Evolutionary conservation across 331 rosid species (phyloP), one percentile per base, ranked within the genome.

Genomic region (Rhamnella rubrinervis): DNA sequence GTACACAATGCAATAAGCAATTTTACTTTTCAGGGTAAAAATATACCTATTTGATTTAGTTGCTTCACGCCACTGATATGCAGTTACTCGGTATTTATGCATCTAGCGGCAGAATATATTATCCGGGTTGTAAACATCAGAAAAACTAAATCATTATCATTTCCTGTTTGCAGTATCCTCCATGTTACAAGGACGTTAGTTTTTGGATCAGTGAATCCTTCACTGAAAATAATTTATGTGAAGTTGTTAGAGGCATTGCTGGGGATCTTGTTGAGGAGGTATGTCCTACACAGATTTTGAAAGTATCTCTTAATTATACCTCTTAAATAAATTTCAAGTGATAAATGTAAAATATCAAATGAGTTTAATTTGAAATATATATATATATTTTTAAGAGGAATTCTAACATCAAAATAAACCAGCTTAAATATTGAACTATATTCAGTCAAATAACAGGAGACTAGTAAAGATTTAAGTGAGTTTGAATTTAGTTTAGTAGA

Each of bases 251-350:
- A 86, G 92, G 87, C 62, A 78, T 89, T 70, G 93, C 96, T 0
- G 99, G 99, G 71, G 99, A 95, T 84, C 96, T 95, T 74, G 99
- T 63, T 58, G 99, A 95, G 83, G 99, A 95, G 97, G 99, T 95
- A 89, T 63, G 70, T 40, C 44, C 38, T 63, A 3, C 6, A 68
- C 46, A 13, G 8, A 35, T 72, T 61, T 55, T 23, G 5, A 25
- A 26, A 41, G 18, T 50, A 16, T 28, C 28, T 35, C 13, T 13
- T 63, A 68, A 17, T 31, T 41, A 17, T 47, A 11, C 12, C 17
- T 47, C 11, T 10, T 31, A 31, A 31, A 31, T 31, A 31, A 31
- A 31, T 31, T 31, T 5, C 4, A 3, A 31, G 35, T 31, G 35
- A 31, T 31, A 31, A 26, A 31, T 31, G 35, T 31, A 31, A 31